Evolutionary conservation across 257 asterid species (phyloP), one percentile per base, ranked within the genome.

Genomic region (Rehmannia glutinosa): DNA sequence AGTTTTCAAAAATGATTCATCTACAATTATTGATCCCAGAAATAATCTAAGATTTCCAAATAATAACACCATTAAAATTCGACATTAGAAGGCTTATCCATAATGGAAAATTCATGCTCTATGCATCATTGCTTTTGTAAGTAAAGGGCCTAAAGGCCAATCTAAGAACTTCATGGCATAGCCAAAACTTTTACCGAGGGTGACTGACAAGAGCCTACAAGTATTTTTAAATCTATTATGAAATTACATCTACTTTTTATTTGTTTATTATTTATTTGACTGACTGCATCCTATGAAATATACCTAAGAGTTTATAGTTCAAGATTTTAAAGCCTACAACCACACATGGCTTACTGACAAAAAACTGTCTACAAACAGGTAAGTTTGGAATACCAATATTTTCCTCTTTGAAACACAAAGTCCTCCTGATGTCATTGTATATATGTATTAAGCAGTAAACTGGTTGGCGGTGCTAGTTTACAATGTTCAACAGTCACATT

Each of bases 41-140:
- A 63, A 28, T 45, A 5, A 6, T 28, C 21, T 28, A 46, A 58
- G 5, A 23, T 49, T 46, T 59, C 16, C n/a, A n/a, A n/a, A n/a
- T n/a, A n/a, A n/a, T n/a, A n/a, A n/a, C n/a, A n/a, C n/a, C 50
- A 33, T 17, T 39, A 38, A 57, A 65, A 39, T 50, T 47, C n/a
- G 39, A 64, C 11, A 49, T n/a, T 1, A 12, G 23, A 64, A 52
- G 52, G 20, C 20, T 56, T 70, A 75, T 39, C 60, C 64, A 19
- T 47, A 49, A 24, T 20, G 70, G 45, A 28, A 45, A 39, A 41
- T 27, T 58, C 30, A 28, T 5, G 4, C n/a, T 32, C 49, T 19
- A 49, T 30, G 67, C 35, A 55, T 69, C 21, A 32, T 28, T 45
- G 41, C 17, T 27, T 68, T 27, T 35, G 17, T 4, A 32, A n/a